Base-by-base conservation (phyloP, 768 basidiomycete species). In the Leccinum fibrillosum region DNA sequence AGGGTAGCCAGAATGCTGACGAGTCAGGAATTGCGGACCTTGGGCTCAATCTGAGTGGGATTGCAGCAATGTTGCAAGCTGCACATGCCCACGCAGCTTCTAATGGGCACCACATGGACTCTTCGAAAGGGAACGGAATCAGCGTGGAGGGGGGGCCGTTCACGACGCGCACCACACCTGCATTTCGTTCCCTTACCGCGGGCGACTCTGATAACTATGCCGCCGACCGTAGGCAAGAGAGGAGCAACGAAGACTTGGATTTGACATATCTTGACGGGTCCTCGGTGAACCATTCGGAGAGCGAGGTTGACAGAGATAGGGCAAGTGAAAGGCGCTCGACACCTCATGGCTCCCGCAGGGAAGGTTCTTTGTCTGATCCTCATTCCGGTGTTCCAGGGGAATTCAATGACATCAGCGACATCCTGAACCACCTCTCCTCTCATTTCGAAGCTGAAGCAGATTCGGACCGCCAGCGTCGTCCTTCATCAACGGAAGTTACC, bases 21-120 rank as follows among this genome's bases (percentile, higher is more conserved):
- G 61, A 54, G 32, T 39, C 62, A 10, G 21, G 52, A 25, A 64
- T 69, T 13, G 39, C 75, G 10, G 77, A 79, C 50, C 72, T 86
- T n/a, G 79, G 80, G 35, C 74, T 88, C 47, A 82, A 81, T 65
- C 70, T 89, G 44, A 82, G 78, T 61, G 82, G 84, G 4, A 81
- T 92, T 50, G 89, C 86, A n/a, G 89, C 89, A 50, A 86, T 90
- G 62, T 75, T 92, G 30, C 88, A 91, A 61, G 90, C 88, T 54
- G 90, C 86, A 9, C 86, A 89, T 52, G 84, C 84, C 4, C 85
- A 82, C 42, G 80, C 78, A 30, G 73, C 77, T 13, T 80, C 81
- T 60, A 76, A 76, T 45, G 80, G 79, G 54, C 80, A 78, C 58
- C 76, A 76, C 58, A 76, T 76, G 49, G 71, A 80, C 51, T 72